Evolutionary conservation across 768 basidiomycete genomes (phyloP), one percentile per base, ranked within the genome.

Genomic region (Udeniomyces megalosporus): DNA sequence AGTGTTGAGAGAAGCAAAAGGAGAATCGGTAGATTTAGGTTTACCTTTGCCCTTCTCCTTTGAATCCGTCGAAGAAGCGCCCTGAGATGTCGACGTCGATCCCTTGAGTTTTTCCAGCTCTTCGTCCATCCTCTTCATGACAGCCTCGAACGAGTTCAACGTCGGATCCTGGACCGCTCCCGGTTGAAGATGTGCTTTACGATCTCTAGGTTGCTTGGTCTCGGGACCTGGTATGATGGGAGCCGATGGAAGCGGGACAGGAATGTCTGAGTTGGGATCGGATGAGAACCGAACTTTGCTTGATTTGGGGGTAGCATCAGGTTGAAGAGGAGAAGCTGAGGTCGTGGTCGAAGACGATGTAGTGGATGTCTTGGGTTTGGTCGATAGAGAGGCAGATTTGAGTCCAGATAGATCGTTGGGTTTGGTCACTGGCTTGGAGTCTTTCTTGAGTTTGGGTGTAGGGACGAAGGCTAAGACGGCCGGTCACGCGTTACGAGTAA

Each of bases 81-180:
- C n/a, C n/a, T n/a, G n/a, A n/a, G n/a, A n/a, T n/a, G n/a, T n/a
- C 20, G 58, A 34, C 32, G 50, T 35, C 15, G 54, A 51, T 22
- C 24, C 56, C 57, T 69, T 62, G 22, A 52, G 50, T 35, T 62
- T 60, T 2, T 76, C 77, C 32, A 99, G 77, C 68, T 95, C 87
- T 20, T 76, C 80, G 68, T 99, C 95, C 84, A 97, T 88, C 2
- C 90, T 90, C 70, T 81, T 80, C 95, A 97, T 97, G 34, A 97
- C 88, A 1, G 85, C 81, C 70, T 99, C 95, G 66, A 99, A 97
- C 0, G 90, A 91, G 71, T 92, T 81, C 24, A 97, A 78, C 51
- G 83, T 81, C 3, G 83, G 80, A 71, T 90, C 86, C 34, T 49
- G 49, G 2, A 46, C 62, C 20, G 56, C 56, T 17, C 32, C 54